These are phyloP conservation scores for Coniochaeta prunicola DNA, from an alignment of 2,329 filamentous ascomycete species.

Conservation along the genomic window DNA sequence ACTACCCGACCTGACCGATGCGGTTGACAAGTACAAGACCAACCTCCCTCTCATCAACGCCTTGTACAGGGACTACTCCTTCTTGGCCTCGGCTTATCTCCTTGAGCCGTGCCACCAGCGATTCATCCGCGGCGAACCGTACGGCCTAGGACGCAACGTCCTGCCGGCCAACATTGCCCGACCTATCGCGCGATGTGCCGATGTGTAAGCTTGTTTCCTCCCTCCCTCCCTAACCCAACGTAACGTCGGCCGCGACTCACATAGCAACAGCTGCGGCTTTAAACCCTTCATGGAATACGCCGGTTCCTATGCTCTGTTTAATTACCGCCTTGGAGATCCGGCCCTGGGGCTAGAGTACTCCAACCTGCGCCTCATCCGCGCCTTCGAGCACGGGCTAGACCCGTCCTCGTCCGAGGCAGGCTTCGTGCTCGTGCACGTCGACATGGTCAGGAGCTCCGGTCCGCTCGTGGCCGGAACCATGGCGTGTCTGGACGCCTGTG, in stretches of 20 bases:
- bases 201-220: constrained; percentile 59
- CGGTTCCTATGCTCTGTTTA: constrained; percentile 61
- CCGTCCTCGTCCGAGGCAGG: constrained; percentile 84
- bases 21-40: constrained; percentile 63
- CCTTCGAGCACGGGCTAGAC: constrained; percentile 85
- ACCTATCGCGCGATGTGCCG: constrained; percentile 75
- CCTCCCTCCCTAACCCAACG: background rate
- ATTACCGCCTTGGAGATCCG: constrained; percentile 55
- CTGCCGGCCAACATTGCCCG: constrained; percentile 70
- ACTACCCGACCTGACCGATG: constrained; percentile 68
- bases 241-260: background rate
- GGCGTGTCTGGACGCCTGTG: constrained; percentile 53
- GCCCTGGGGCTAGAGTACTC: constrained; percentile 49
- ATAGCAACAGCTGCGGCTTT: constrained; percentile 51
- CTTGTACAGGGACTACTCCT: constrained; percentile 85
- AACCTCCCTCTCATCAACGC: constrained; percentile 79
- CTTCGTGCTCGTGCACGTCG: constrained; percentile 91
- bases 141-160: constrained; percentile 68
- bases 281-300: constrained; percentile 89
- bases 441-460: constrained; percentile 87
- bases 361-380: constrained; percentile 77
- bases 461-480: constrained; percentile 68
- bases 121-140: constrained; percentile 62
- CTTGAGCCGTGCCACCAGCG: constrained; percentile 85
- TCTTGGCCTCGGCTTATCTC: constrained; percentile 81